Conservation (phyloP, 2,329 filamentous ascomycete genomes). For the Polychaeton citri region DNA sequence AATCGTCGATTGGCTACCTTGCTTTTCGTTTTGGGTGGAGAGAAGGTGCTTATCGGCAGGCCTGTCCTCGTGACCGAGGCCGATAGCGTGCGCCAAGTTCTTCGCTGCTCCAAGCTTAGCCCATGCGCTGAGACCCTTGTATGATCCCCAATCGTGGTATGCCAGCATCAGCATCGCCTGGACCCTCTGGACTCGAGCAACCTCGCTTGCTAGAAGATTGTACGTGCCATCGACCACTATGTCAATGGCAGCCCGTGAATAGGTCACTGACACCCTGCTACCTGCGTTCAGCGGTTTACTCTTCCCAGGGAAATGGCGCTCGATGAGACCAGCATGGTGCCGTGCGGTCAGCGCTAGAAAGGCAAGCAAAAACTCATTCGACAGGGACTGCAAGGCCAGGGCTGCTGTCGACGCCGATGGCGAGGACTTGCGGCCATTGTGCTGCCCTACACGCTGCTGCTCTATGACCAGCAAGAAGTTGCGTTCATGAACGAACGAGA, state of each 20-base stretch:
- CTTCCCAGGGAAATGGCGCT: slow-evolving; percentile 33
- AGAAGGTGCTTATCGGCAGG: slow-evolving; percentile 23
- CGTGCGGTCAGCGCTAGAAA: slow-evolving; percentile 57
- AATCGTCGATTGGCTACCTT: slow-evolving; percentile 18
- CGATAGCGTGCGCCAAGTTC: slow-evolving; percentile 48
- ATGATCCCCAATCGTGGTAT: slow-evolving; percentile 58
- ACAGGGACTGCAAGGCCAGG: slow-evolving; percentile 23
- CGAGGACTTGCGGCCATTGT: too few relatives aligned
- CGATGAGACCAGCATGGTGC: slow-evolving; percentile 49
- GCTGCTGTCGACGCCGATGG: slow-evolving; percentile 13
- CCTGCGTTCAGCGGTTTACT: not conserved
- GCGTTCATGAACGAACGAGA: slow-evolving; percentile 57
- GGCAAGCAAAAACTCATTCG: slow-evolving; percentile 45
- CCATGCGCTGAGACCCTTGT: slow-evolving; percentile 49
- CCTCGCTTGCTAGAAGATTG: slow-evolving; percentile 42
- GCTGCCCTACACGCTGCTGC: slow-evolving; percentile 15
- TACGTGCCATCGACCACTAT: slow-evolving; percentile 51
- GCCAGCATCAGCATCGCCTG: slow-evolving; percentile 59
- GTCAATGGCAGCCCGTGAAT: slow-evolving; percentile 35
- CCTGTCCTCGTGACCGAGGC: slow-evolving; percentile 39
- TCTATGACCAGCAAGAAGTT: slow-evolving; percentile 41
- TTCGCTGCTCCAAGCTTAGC: slow-evolving; percentile 48
- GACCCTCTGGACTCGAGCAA: slow-evolving; percentile 49
- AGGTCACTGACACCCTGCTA: slow-evolving; percentile 21
- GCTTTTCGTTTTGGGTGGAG: slow-evolving; percentile 24